Base-by-base conservation (phyloP, 202 grass and related monocot genomes). In the Dendrocalamus latiflorus region DNA sequence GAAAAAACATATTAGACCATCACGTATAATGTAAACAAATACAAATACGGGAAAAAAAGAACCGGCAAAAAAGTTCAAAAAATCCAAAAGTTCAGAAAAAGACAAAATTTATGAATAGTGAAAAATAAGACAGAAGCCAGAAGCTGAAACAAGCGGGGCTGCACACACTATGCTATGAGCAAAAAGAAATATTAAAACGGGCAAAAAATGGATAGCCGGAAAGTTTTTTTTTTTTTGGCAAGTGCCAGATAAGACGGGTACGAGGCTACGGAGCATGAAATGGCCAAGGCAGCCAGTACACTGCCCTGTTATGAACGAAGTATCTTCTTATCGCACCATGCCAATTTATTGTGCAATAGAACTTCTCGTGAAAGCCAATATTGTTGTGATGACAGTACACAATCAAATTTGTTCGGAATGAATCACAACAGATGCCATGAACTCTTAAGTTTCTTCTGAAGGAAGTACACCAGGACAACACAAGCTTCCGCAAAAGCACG, bases 361-460 rank as follows among this genome's bases (percentile, higher is more conserved):
- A 25, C 9, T 18, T 15, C 28, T 58, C 47, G 22, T 68, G 4
- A 60, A 63, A 63, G 66, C 7, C 30, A 74, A 49, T n/a, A 41
- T 57, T 72, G 26, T 43, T 75, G 0, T 3, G 14, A 67, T 26
- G 6, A 37, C 30, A 72, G 49, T 4, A 22, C 11, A 61, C 0
- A 15, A 44, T 44, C 14, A 38, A 68, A 78, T 24, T 65, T 26
- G 11, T 12, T 34, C 2, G 4, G 3, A 74, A 58, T 2, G 45
- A 16, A 48, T 48, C 14, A 6, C 71, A 89, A 11, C 51, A 10
- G 2, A 33, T 49, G 21, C 2, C 20, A 51, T 42, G 3, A 50
- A n/a, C 20, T 91, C 82, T 33, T 36, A 94, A 70, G 92, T 98
- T 80, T 98, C 87, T 81, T 98, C 90, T 5, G 92, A 88, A 70